Evolutionary conservation across 495 filamentous ascomycete genomes (phyloP), one percentile per base, ranked within the genome.

Genomic region (Podospora tetraspora): DNA sequence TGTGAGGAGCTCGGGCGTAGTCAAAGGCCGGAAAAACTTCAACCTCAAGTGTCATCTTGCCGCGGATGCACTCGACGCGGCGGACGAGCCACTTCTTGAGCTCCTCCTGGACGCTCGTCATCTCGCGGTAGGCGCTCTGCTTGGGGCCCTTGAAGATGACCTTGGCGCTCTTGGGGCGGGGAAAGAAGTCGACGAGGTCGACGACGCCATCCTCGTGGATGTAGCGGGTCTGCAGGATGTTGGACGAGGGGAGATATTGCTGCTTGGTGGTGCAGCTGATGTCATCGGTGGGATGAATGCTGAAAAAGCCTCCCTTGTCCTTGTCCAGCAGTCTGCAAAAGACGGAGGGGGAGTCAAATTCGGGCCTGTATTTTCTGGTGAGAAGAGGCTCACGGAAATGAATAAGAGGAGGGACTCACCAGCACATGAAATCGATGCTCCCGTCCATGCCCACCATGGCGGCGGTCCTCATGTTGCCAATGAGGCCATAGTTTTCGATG

Each of bases 401-500:
- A 52, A 52, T n/a, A 52, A 9, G 5, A n/a, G 43, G 52, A n/a
- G 43, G 52, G 58, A 76, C 81, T 79, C 69, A 86, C 86, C 90
- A 92, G 74, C 90, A 92, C 88, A 92, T 90, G 71, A 85, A 91
- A 76, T 91, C 89, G 70, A 91, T 73, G 70, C 87, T 89, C 16
- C 90, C 89, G 68, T 88, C 87, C 73, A 90, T 88, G 74, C 87
- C 88, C 34, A 91, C 84, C 29, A 92, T 79, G 24, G 90, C 89
- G 78, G 87, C 90, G n/a, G 90, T 91, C 71, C 87, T 83, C 89
- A 91, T 91, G 73, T 91, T 91, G 16, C 90, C 89, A 73, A 91
- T 90, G 68, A 92, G 79, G 32, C 90, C 90, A 82, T 92, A 92
- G 73, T 91, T 83, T 72, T 91, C 90, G 67, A 92, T 90, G 63